Base-by-base conservation (phyloP, 805 yeast genomes). In the Metschnikowia vanudenii region DNA sequence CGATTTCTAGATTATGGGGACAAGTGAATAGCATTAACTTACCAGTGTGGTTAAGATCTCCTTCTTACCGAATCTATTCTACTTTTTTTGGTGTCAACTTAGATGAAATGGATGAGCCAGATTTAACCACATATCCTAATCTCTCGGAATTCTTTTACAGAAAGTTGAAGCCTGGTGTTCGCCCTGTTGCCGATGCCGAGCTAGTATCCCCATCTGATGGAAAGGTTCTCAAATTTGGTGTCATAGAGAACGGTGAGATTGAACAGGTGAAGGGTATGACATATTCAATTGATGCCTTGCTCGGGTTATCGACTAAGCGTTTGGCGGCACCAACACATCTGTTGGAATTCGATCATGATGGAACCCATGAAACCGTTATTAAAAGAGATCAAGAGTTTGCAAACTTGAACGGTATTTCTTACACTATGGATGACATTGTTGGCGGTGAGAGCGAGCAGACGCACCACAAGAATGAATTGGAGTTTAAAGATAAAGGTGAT, bases 231-330 rank as follows among this genome's bases (percentile, higher is more conserved):
- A 91, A 88, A 57, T 78, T 88, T 49, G 99, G 99, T 19, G 73
- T 80, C 26, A 80, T 88, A 33, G 81, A 80, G 43, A 78, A 85
- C 55, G 96, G 96, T 29, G 88, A 86, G 55, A 89, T 94, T 50
- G 98, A 94, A 65, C 98, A 92, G 65, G 98, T 94, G 34, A 94
- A 94, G 69, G 99, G 99, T 7, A 80, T 94, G 81, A 88, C 95
- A 1, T 94, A 94, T 64, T 84, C 96, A 2, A 77, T 94, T 13
- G 92, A 88, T 54, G 91, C 95, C 9, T 78, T 94, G 45, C 74
- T 94, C 38, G 99, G 99, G 3, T 75, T 79, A 40, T 68, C 73
- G 7, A 65, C 74, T 11, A 61, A 63, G 14, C 53, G 62, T 31
- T 61, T 80, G 47, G 85, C 84, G 11, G 84, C 84, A 1, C 85